Conservation (phyloP, 208 protist species). For the Angomonas ambiguus region DNA sequence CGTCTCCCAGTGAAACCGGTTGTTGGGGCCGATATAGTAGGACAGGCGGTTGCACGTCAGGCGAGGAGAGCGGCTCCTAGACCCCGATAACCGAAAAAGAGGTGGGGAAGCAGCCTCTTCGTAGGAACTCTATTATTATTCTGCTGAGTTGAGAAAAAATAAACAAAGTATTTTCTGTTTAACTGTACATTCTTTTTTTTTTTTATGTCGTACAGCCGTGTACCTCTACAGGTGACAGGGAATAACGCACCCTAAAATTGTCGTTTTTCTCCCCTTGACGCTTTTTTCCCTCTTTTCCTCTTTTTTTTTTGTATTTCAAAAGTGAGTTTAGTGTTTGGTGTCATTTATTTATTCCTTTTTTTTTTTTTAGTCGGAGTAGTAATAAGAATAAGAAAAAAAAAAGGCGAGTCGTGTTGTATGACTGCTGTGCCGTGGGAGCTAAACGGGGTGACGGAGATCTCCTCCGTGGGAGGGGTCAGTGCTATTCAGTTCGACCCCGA, state of each 20-base stretch:
- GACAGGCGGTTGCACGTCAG: constrained; percentile 1
- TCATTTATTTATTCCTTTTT: background rate
- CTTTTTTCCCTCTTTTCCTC: constrained; percentile 7
- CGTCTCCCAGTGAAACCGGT: constrained; percentile 34
- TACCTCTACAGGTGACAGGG: background rate
- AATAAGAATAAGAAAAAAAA: no score
- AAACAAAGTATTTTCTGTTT: constrained; percentile 5
- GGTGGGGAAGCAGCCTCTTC: background rate
- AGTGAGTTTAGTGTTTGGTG: background rate
- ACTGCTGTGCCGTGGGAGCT: constrained; percentile 57
- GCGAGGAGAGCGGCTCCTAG: background rate
- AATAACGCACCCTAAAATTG: background rate
- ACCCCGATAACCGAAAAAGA: background rate
- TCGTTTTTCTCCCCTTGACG: constrained; percentile 5
- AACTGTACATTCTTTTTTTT: constrained; percentile 4
- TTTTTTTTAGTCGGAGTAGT: background rate
- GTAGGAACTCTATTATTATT: background rate
- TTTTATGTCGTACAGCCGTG: background rate
- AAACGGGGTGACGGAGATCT: background rate
- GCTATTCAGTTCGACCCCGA: constrained; percentile 86
- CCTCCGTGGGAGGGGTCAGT: constrained; percentile 26
- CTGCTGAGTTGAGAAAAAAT: background rate
- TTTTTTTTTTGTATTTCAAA: constrained; percentile 8
- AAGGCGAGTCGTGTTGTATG: no score
- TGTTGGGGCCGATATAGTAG: constrained; percentile 11